These are phyloP conservation scores for Cryptosporidium bovis DNA, from an alignment of 169 alveolate genomes.

Conservation along the genomic window DNA sequence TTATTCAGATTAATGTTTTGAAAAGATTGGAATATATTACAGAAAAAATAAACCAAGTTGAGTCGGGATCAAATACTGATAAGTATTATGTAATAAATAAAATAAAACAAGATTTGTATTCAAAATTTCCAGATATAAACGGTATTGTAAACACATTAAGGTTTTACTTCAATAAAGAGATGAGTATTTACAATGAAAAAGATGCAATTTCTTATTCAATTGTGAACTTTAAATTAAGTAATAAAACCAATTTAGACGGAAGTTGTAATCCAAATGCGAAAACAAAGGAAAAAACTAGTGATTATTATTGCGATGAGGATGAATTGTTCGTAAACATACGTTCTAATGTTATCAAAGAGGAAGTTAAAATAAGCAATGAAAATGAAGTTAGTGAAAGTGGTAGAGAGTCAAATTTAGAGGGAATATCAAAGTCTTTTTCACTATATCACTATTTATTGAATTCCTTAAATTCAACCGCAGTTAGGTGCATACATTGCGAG, in stretches of 20 bases:
- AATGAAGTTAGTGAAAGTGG: neutral
- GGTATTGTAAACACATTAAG: slow-evolving; percentile 28
- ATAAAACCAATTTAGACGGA: too few species aligned
- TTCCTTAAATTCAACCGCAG: neutral
- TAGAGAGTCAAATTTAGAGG: neutral
- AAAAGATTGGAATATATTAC: slow-evolving; percentile 6
- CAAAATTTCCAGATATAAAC: slow-evolving; percentile 25
- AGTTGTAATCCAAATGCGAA: neutral
- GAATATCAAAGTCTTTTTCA: neutral
- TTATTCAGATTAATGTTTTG: slow-evolving; percentile 7
- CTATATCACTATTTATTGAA: neutral
- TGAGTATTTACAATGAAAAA: neutral
- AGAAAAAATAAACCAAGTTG: neutral
- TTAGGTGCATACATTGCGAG: neutral
- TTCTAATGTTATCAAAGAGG: neutral
- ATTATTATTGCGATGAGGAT: neutral
- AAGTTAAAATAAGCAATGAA: too few species aligned
- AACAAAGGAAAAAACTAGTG: slow-evolving; percentile 13
- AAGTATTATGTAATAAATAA: neutral
- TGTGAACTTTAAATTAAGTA: too few species aligned
- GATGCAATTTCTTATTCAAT: neutral
- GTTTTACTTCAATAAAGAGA: neutral
- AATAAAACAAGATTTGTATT: slow-evolving; percentile 15
- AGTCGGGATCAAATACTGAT: neutral
- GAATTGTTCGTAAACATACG: neutral